Base-by-base conservation (phyloP, 108 stramenopile species). In the Cyclotella sp. region DNA sequence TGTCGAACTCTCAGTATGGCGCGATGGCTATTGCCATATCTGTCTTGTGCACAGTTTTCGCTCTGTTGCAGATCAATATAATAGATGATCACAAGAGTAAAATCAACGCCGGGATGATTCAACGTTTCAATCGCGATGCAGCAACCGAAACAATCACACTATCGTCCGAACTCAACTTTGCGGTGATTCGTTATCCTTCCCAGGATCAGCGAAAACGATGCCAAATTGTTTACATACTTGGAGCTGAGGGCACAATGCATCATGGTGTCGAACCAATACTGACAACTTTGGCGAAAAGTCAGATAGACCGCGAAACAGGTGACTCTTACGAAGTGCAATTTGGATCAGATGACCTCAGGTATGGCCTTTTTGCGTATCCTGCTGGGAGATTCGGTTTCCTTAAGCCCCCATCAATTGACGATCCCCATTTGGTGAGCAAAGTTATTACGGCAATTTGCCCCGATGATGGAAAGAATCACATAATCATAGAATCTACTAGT, bases 401-500 rank as follows among this genome's bases (percentile, higher is more conserved):
- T 13, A 30, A 39, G 29, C 30, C 60, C 13, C 60, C 60, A 39
- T 30, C 60, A 19, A 61, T 61, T 7, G n/a, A 30, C 30, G 60
- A 61, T n/a, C 29, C 60, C 34, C 14, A 13, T 0, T 39, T 61
- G 14, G 34, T 61, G 18, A 61, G 34, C 15, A 61, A 61, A 39
- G 60, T 61, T n/a, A 61, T 61, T 1, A 19, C 30, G 7, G 29
- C 60, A 2, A 61, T 61, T 12, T 61, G 60, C 34, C 60, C 60
- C 1, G 34, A 61, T 39, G 60, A 61, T 13, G 34, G 34, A 39
- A 13, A 39, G 12, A 13, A 49, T 0, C 47, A 73, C 60, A 39
- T 73, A 15, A 73, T 63, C 18, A 61, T 73, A 11, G 72, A 73
- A 62, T 44, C 60, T 0, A 63, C 60, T 27, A 51, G 46, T 9